phyloP scores from a whole-genome alignment of 148 eudicot genomes.

The Vaccinium myrtillus region DNA sequence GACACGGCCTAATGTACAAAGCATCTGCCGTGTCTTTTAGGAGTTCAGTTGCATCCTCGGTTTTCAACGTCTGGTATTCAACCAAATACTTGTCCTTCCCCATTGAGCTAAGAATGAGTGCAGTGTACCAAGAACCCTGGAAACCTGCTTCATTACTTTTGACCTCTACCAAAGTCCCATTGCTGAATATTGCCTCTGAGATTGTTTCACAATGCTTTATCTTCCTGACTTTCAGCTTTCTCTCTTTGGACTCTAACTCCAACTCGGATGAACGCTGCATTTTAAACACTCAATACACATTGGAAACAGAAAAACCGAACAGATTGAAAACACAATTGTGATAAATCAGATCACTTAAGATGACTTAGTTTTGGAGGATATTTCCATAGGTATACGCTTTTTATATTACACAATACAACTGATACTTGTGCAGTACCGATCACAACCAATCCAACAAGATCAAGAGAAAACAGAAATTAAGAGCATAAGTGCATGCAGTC shows the following conservation, averaged over 20 bases:
- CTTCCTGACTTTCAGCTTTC: constrained; percentile 15
- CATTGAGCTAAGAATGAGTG: constrained; percentile 32
- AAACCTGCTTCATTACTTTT: constrained; percentile 51
- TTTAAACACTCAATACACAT: constrained; percentile 1
- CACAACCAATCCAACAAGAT: background rate
- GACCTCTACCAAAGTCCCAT: constrained; percentile 53
- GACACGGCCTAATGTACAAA: constrained; percentile 43
- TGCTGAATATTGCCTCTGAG: constrained; percentile 17
- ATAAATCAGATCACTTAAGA: background rate
- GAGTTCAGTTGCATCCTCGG: constrained; percentile 37
- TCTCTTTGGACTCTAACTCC: constrained; percentile 12
- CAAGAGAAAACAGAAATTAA: constrained; percentile 2
- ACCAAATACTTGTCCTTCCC: constrained; percentile 32
- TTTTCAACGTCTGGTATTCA: constrained; percentile 49
- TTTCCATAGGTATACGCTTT: background rate
- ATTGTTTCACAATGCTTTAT: constrained; percentile 13
- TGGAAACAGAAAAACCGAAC: background rate
- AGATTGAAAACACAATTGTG: background rate
- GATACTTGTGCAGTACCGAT: background rate
- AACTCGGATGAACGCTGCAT: constrained; percentile 9
- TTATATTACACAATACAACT: background rate
- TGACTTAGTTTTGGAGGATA: background rate
- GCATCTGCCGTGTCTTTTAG: constrained; percentile 36
- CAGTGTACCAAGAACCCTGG: constrained; percentile 59
- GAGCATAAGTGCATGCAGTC: background rate